Evolutionary conservation across 2,329 filamentous ascomycete species (phyloP).

Genomic region (Clonostachys rhizophaga): DNA sequence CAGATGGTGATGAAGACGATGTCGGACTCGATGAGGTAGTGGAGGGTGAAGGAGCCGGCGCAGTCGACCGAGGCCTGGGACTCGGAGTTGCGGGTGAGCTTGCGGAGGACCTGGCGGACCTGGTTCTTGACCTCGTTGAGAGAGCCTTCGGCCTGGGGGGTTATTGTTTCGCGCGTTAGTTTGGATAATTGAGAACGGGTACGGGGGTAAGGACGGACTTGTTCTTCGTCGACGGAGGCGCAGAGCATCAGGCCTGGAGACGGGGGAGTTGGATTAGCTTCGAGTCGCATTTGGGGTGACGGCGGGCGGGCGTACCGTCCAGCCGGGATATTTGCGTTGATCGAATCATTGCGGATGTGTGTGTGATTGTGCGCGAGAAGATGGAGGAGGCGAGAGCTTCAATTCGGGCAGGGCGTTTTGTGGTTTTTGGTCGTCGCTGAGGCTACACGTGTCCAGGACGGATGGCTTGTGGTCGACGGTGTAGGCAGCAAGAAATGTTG

Average conservation of each 20-base stretch:
- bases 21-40: slow-evolving; percentile 81
- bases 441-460: too few species aligned
- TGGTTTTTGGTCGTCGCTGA: neutral
- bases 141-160: slow-evolving; percentile 61
- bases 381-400: too few species aligned
- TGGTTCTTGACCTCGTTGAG: slow-evolving; percentile 86
- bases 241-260: slow-evolving; percentile 82
- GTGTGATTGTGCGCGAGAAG: slow-evolving; percentile 1
- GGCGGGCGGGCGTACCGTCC: slow-evolving; percentile 58
- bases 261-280: slow-evolving; percentile 7
- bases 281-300: neutral
- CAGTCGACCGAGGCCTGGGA: slow-evolving; percentile 90
- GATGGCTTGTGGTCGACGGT: too few species aligned
- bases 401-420: neutral
- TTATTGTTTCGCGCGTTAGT: neutral
- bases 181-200: too few species aligned
- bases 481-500: too few species aligned
- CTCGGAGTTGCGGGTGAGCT: slow-evolving; percentile 84
- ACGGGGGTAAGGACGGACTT: slow-evolving; percentile 52
- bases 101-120: slow-evolving; percentile 83
- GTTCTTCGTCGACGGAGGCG: slow-evolving; percentile 89
- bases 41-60: slow-evolving; percentile 69
- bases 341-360: slow-evolving; percentile 61
- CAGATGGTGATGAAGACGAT: slow-evolving; percentile 92
- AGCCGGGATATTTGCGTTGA: slow-evolving; percentile 93